Conservation (phyloP, 2,329 filamentous ascomycete genomes). For the Incumbomyces delicatus region DNA sequence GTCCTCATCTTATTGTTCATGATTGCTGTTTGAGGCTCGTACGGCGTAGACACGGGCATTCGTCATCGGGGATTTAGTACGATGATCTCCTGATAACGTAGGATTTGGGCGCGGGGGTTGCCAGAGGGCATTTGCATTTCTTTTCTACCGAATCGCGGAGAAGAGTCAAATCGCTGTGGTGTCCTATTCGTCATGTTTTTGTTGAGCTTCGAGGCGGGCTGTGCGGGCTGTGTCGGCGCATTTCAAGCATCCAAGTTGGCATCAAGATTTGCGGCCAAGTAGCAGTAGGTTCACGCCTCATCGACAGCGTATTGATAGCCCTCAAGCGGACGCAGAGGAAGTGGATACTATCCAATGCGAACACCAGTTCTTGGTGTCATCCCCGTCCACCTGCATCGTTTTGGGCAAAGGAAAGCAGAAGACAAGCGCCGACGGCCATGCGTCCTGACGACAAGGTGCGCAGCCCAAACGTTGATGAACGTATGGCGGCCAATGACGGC, state of each 20-base stretch:
- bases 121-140: background rate
- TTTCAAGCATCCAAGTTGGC: background rate
- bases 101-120: background rate
- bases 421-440: background rate
- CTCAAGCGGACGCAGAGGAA: too few relatives aligned
- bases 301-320: too few relatives aligned
- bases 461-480: background rate
- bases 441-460: background rate
- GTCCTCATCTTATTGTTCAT: background rate
- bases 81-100: slow-evolving; percentile 1
- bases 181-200: background rate
- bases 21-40: background rate
- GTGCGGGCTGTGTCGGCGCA: background rate
- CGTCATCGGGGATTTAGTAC: background rate
- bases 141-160: background rate
- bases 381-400: background rate
- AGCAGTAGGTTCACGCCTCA: too few relatives aligned
- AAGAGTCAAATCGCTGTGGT: background rate
- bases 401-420: background rate
- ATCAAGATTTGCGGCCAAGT: too few relatives aligned
- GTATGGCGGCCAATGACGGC: background rate
- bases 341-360: background rate
- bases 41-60: background rate
- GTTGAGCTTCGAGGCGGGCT: background rate
- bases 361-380: background rate